Percentiles rank a stretch among this genome's conserved stretches.
These are phyloP conservation scores for Globisporangium okanoganense DNA, from an alignment of 352 stramenopile species.

Conservation along the genomic window DNA sequence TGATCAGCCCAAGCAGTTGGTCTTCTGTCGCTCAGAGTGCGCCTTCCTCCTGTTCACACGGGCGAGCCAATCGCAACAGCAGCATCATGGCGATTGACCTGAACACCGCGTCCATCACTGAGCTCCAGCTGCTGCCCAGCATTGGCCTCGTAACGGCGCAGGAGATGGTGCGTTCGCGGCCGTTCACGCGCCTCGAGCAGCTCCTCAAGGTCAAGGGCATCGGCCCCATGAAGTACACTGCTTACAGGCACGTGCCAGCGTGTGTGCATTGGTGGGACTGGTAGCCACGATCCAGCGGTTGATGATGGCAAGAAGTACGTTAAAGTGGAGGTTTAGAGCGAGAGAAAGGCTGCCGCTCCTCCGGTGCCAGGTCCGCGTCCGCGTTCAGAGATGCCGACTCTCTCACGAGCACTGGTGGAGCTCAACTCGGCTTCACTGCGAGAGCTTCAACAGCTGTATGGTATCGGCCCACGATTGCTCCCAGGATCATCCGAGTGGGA, in stretches of 20 bases:
- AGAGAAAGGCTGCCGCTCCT: background rate
- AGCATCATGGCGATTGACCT: conserved; percentile 18
- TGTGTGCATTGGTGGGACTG: background rate
- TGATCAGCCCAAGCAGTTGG: background rate
- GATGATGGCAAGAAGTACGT: background rate
- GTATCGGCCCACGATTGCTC: conserved; percentile 35
- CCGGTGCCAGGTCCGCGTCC: background rate
- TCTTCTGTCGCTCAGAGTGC: too few species aligned
- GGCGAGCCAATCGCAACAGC: background rate
- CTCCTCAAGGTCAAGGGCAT: conserved; percentile 44
- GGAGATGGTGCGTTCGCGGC: conserved; percentile 38
- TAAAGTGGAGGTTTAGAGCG: background rate
- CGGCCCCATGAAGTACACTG: conserved; percentile 27
- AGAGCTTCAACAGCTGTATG: conserved; percentile 36
- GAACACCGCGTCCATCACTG: conserved; percentile 25
- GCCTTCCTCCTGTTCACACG: background rate
- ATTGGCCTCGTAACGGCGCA: conserved; percentile 35
- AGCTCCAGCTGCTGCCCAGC: conserved; percentile 39
- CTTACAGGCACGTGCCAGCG: background rate
- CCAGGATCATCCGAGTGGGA: conserved; percentile 38
- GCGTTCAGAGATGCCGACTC: background rate
- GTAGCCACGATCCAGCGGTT: background rate
- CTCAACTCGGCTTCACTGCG: conserved; percentile 20
- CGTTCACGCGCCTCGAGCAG: conserved; percentile 34
- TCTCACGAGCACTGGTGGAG: background rate